Evolutionary conservation across 1,284 basidiomycete species (phyloP).

Genomic region (Sanghuangporus weigelae): DNA sequence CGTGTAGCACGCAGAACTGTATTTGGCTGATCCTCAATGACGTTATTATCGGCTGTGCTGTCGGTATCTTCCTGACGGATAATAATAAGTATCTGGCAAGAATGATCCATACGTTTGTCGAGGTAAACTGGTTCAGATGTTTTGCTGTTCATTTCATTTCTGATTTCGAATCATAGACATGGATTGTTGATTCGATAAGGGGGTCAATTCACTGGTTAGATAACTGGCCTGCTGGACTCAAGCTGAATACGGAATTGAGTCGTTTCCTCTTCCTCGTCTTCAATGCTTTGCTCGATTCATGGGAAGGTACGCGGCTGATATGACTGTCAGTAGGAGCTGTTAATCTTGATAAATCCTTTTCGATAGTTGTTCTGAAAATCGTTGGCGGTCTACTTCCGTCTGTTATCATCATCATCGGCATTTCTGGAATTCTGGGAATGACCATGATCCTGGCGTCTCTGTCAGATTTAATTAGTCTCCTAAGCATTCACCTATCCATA

Average conservation of each 20-base stretch:
- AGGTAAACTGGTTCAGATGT: constrained; percentile 31
- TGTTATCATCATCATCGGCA: constrained; percentile 46
- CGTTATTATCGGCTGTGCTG: constrained; percentile 71
- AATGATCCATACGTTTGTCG: constrained; percentile 33
- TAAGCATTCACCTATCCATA: constrained; percentile 71
- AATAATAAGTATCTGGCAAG: constrained; percentile 41
- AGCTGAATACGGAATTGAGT: constrained; percentile 92
- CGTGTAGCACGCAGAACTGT: constrained; percentile 78
- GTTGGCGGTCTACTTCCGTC: constrained; percentile 40
- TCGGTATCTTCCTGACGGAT: constrained; percentile 64
- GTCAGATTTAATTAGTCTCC: constrained; percentile 60
- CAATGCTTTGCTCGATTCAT: constrained; percentile 53
- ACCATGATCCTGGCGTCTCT: constrained; percentile 65
- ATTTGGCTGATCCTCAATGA: constrained; percentile 93
- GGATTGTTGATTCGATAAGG: constrained; percentile 45
- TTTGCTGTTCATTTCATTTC: background rate
- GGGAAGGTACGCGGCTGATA: constrained; percentile 56
- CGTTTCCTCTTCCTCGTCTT: constrained; percentile 75
- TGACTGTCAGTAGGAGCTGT: constrained; percentile 1
- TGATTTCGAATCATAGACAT: constrained; percentile 29
- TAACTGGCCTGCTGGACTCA: constrained; percentile 93
- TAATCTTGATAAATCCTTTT: background rate
- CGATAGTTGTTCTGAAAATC: constrained; percentile 28
- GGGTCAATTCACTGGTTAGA: constrained; percentile 78
- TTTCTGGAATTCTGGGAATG: constrained; percentile 58